Conservation (phyloP, 139 green algal species). For the Closterium sp. region DNA sequence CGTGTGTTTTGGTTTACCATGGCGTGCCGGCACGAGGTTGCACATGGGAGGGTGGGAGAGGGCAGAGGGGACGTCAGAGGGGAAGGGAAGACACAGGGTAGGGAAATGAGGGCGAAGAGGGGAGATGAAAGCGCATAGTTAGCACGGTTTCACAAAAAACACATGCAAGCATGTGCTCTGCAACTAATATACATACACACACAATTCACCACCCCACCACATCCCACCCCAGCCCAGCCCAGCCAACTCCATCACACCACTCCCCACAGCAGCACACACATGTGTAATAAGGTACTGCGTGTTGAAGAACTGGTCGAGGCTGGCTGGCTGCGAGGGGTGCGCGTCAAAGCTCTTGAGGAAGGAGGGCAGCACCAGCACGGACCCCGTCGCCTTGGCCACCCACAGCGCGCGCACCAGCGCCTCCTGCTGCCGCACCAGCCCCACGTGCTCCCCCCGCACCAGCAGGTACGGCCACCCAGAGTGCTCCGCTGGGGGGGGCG, state of each 20-base stretch:
- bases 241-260: not conserved
- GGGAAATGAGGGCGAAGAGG: not conserved
- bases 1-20: too few relatives aligned
- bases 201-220: too few relatives aligned
- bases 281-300: not conserved
- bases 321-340: not conserved
- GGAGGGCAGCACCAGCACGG: constrained; percentile 46
- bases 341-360: constrained; percentile 54
- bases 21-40: too few relatives aligned
- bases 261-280: not conserved
- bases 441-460: constrained; percentile 52
- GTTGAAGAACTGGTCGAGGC: constrained; percentile 30
- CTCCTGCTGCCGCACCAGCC: not conserved
- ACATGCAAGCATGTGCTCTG: too few relatives aligned
- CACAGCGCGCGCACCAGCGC: constrained; percentile 10
- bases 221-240: too few relatives aligned
- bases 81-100: too few relatives aligned
- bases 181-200: not conserved
- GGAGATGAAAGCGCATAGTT: not conserved
- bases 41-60: too few relatives aligned
- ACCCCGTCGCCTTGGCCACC: not conserved
- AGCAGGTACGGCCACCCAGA: constrained; percentile 31
- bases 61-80: too few relatives aligned
- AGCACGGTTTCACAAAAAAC: too few relatives aligned
- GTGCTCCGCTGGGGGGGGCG: not conserved